These are phyloP conservation scores for Penicillium decumbens DNA, from an alignment of 2,329 filamentous ascomycete genomes.

Conservation along the genomic window DNA sequence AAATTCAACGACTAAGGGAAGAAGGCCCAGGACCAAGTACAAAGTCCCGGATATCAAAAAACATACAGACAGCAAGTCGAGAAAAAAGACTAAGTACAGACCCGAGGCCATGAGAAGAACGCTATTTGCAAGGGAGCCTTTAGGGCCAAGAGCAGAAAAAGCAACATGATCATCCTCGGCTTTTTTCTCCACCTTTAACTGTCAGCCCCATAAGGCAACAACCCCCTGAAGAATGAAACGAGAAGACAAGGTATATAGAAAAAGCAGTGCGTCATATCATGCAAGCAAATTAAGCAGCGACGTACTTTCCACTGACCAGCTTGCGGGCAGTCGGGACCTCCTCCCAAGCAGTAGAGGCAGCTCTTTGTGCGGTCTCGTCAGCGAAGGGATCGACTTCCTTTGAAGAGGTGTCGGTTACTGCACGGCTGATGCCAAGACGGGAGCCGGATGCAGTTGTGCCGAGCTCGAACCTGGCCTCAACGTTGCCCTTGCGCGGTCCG, in stretches of 20 bases:
- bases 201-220: not conserved
- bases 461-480: conserved; percentile 81
- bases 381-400: conserved; percentile 47
- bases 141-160: conserved; percentile 4
- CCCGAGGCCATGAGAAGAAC: conserved; percentile 4
- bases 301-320: conserved; percentile 71
- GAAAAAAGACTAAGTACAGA: conserved; percentile 17
- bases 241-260: conserved; percentile 17
- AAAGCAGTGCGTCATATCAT: conserved; percentile 1
- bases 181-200: not conserved
- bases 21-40: not conserved
- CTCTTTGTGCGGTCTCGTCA: conserved; percentile 39
- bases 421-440: conserved; percentile 58
- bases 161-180: not conserved
- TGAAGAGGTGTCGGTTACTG: conserved; percentile 25
- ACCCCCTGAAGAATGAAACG: not conserved
- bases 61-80: conserved; percentile 9
- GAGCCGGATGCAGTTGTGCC: conserved; percentile 53
- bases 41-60: not conserved
- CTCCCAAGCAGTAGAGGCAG: conserved; percentile 53
- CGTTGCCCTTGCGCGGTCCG: conserved; percentile 65
- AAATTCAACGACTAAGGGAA: not conserved
- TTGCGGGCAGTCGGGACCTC: conserved; percentile 63
- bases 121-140: conserved; percentile 17
- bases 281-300: conserved; percentile 43